A percentile compares a stretch with the other conserved stretches of the same genome.
Evolutionary conservation across 768 basidiomycete species (phyloP).

Genomic region (Suillus brevipes): DNA sequence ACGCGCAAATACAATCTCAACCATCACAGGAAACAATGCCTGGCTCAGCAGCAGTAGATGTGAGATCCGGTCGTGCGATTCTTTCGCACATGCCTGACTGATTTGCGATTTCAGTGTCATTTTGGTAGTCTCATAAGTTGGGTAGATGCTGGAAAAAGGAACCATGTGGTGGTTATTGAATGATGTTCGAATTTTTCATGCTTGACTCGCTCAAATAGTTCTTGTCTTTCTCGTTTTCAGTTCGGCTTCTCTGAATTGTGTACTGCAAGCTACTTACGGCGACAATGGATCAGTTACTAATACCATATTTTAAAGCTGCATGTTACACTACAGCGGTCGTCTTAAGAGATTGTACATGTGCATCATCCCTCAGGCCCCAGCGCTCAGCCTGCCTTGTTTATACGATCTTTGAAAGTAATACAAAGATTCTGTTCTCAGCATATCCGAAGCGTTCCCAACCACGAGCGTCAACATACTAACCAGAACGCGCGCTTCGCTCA

Average conservation of each 20-base stretch:
- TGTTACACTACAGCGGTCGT: no score
- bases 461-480: background rate
- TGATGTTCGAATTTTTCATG: background rate
- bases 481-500: background rate
- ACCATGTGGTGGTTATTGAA: background rate
- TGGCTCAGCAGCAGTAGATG: background rate
- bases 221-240: background rate
- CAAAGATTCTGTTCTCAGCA: no score
- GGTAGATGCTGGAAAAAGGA: background rate
- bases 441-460: background rate
- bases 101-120: background rate
- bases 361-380: no score
- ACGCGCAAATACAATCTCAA: constrained; percentile 24
- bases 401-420: no score
- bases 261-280: background rate
- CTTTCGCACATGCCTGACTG: background rate
- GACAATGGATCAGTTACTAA: no score
- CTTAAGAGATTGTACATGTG: no score
- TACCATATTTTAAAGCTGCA: no score
- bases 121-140: background rate
- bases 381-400: no score
- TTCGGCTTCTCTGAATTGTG: background rate
- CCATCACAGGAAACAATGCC: constrained; percentile 16
- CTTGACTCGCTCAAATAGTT: background rate
- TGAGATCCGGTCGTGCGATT: background rate